Evolutionary conservation across 352 stramenopile genomes (phyloP), one percentile per base, ranked within the genome.

Genomic region (Plasmopara halstedii): DNA sequence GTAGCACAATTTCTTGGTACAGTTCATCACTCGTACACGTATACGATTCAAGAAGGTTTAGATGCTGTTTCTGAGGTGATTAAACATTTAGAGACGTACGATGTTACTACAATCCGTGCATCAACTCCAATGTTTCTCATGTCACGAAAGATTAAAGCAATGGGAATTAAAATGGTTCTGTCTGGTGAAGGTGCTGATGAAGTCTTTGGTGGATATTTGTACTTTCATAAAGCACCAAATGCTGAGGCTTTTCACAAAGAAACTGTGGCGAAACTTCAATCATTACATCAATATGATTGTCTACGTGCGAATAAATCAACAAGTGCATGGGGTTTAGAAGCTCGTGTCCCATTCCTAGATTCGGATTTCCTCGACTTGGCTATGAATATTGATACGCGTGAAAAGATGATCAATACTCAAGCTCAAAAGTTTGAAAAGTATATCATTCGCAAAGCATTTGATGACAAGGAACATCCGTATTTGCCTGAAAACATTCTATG

Each of bases 121-220:
- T 97, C 89, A 0, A 99, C 95, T 18, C 96, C 96, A n/a, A 99
- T 99, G 96, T 99, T 98, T 69, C 76, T 99, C 39, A 99, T 99
- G 96, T 79, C 85, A 6, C 71, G 96, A 37, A 99, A 99, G 82
- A 99, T 99, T 67, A 99, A 99, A 76, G 96, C 96, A 39, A 98
- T 99, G 93, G 96, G 96, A 36, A 98, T 99, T 59, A 99, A 99
- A 74, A 99, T 99, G 96, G 96, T 99, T 42, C 72, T 99, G 18
- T 97, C 78, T 15, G 96, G 96, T 15, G 96, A 99, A 70, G 96
- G 96, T 25, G 95, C 95, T 6, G 96, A 99, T 61, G 96, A 99
- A 59, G 84, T 98, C 5, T 98, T 99, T 56, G 96, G 93, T 21
- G 96, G 96, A 18, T 99, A 99, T 71, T 70, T 99, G 29, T 99